Percentiles rank a stretch among this genome's conserved stretches.
Evolutionary conservation across 2,329 filamentous ascomycete genomes (phyloP).

Genomic region (Paraphaeosphaeria sporulosa): DNA sequence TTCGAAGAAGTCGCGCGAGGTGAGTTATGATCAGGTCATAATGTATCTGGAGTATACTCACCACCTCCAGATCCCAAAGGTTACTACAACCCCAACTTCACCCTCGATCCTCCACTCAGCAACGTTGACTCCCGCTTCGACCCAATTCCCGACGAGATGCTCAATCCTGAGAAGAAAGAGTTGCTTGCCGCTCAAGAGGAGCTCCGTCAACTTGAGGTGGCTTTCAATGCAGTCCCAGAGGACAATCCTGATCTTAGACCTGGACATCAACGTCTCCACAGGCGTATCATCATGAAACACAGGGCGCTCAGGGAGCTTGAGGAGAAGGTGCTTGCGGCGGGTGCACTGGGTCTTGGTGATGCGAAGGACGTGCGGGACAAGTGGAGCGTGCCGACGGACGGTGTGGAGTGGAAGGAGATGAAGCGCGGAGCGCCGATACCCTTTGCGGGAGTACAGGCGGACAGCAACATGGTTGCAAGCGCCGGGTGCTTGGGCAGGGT

Average conservation of each 20-base stretch:
- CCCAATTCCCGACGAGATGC: constrained; percentile 20
- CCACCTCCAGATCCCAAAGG: constrained; percentile 44
- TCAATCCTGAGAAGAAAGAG: constrained; percentile 25
- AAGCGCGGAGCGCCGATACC: constrained; percentile 30
- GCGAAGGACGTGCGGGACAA: constrained; percentile 24
- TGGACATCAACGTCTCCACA: constrained; percentile 29
- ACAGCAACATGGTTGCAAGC: constrained; percentile 38
- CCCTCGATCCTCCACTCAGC: constrained; percentile 17
- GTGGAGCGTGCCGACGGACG: constrained; percentile 30
- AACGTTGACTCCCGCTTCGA: constrained; percentile 12
- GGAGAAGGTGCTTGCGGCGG: constrained; percentile 25
- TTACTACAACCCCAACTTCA: constrained; percentile 42
- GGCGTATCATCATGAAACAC: constrained; percentile 29
- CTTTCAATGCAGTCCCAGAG: constrained; percentile 28
- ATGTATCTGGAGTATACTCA: neutral
- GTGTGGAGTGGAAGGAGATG: constrained; percentile 31
- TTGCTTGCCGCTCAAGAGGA: constrained; percentile 17
- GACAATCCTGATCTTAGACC: constrained; percentile 21
- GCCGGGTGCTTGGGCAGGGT: constrained; percentile 36
- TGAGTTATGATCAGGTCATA: neutral
- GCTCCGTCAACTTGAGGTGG: constrained; percentile 29
- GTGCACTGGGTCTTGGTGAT: constrained; percentile 25
- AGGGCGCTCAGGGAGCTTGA: constrained; percentile 24
- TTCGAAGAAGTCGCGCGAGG: constrained; percentile 62
- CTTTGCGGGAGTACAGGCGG: constrained; percentile 42